These are phyloP conservation scores for Triglochin maritima DNA, from an alignment of 106 monocot genomes.

Conservation along the genomic window DNA sequence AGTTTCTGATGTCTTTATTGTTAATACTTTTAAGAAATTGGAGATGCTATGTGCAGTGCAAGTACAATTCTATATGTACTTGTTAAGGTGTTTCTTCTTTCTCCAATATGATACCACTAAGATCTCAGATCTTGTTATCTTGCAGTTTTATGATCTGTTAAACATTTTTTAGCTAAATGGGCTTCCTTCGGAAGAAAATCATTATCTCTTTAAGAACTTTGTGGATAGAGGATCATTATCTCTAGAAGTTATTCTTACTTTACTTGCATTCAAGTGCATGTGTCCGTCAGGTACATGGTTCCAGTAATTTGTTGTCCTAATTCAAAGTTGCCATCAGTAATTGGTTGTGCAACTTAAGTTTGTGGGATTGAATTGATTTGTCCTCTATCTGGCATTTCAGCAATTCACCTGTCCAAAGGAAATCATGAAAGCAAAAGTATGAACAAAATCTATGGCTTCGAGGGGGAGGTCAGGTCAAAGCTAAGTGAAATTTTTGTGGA, in stretches of 20 bases:
- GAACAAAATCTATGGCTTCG: slow-evolving; percentile 99
- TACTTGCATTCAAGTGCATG: slow-evolving; percentile 97
- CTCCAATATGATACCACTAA: too few species aligned
- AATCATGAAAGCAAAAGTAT: slow-evolving; percentile 98
- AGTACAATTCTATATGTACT: too few species aligned
- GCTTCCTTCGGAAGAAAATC: slow-evolving; percentile 92
- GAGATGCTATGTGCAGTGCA: not conserved
- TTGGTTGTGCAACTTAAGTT: too few species aligned
- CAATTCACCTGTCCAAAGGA: slow-evolving; percentile 81
- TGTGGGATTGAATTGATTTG: too few species aligned
- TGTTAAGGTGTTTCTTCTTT: too few species aligned
- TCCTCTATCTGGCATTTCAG: slow-evolving; percentile 20
- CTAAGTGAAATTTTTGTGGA: slow-evolving; percentile 85
- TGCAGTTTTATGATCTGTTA: slow-evolving; percentile 90
- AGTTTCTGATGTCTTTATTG: too few species aligned
- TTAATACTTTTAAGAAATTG: too few species aligned
- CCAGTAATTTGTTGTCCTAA: not conserved
- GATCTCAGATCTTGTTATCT: not conserved
- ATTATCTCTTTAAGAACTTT: slow-evolving; percentile 98
- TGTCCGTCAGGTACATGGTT: slow-evolving; percentile 56
- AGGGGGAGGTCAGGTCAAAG: slow-evolving; percentile 94
- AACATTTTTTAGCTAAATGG: slow-evolving; percentile 98
- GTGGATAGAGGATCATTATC: slow-evolving; percentile 97
- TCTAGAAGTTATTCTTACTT: slow-evolving; percentile 90
- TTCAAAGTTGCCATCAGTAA: not conserved